Percentiles rank a stretch among this genome's conserved stretches.
phyloP scores from a whole-genome alignment of 108 stramenopile genomes.

The Skeletonema menzelii region DNA sequence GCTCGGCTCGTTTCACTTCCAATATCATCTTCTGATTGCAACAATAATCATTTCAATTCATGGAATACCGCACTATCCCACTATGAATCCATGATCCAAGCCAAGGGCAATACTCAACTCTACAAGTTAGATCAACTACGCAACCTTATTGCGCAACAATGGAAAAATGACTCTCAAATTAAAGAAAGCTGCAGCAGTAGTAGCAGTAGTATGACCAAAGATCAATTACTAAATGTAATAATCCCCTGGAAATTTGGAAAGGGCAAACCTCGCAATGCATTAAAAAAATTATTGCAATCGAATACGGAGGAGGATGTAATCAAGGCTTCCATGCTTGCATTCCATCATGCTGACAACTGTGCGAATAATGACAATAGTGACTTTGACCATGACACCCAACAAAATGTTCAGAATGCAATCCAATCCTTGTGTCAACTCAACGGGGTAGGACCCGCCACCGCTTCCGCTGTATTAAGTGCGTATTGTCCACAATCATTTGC shows the following conservation, averaged over 20 bases:
- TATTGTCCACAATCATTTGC: slow-evolving; percentile 59
- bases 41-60: not conserved
- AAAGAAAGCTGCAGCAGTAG: not conserved
- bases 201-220: slow-evolving; percentile 41
- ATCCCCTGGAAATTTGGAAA: slow-evolving; percentile 82
- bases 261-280: slow-evolving; percentile 67
- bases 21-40: not conserved
- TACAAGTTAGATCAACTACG: slow-evolving; percentile 26
- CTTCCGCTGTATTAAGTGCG: slow-evolving; percentile 62
- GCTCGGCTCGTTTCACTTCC: slow-evolving; percentile 25
- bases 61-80: slow-evolving; percentile 8
- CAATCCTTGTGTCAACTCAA: slow-evolving; percentile 49
- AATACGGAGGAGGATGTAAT: slow-evolving; percentile 50
- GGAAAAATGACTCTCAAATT: not conserved
- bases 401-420: slow-evolving; percentile 29
- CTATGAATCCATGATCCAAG: slow-evolving; percentile 43
- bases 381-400: not conserved
- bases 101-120: slow-evolving; percentile 42
- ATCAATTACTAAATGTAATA: slow-evolving; percentile 53
- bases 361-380: not conserved
- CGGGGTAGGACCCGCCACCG: slow-evolving; percentile 77
- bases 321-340: slow-evolving; percentile 30
- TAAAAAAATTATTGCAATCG: slow-evolving; percentile 46
- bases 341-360: slow-evolving; percentile 24
- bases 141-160: slow-evolving; percentile 3